Conservation (phyloP, 2,329 filamentous ascomycete genomes). For the Fusarium sp. region DNA sequence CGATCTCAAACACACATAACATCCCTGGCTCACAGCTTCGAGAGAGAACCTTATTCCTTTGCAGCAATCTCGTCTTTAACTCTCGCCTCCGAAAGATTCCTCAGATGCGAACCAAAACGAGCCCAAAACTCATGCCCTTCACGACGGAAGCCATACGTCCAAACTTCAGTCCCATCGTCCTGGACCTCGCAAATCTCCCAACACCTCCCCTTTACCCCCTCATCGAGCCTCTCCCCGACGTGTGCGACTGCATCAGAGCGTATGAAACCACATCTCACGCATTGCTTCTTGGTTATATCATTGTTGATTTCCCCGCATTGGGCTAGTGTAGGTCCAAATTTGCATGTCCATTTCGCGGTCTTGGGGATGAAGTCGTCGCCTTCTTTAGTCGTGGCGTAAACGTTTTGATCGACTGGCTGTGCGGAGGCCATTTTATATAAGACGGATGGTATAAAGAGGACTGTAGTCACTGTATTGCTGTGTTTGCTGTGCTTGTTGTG, state of each 20-base stretch:
- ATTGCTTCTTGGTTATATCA: background rate
- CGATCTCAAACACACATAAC: background rate
- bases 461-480: background rate
- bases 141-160: background rate
- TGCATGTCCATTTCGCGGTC: background rate
- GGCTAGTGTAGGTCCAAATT: background rate
- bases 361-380: background rate
- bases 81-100: background rate
- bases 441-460: background rate
- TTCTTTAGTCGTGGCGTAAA: background rate
- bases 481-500: background rate
- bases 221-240: background rate
- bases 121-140: background rate
- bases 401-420: rapidly evolving
- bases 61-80: rapidly evolving
- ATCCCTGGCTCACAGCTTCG: background rate
- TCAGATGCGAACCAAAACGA: background rate
- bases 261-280: rapidly evolving
- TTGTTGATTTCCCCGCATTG: background rate
- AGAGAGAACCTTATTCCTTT: background rate
- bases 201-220: background rate
- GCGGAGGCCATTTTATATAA: rapidly evolving
- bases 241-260: background rate
- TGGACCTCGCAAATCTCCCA: background rate
- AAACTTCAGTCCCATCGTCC: background rate